Evolutionary conservation across 2,329 filamentous ascomycete species (phyloP).

Genomic region (Scedosporium apiospermum): DNA sequence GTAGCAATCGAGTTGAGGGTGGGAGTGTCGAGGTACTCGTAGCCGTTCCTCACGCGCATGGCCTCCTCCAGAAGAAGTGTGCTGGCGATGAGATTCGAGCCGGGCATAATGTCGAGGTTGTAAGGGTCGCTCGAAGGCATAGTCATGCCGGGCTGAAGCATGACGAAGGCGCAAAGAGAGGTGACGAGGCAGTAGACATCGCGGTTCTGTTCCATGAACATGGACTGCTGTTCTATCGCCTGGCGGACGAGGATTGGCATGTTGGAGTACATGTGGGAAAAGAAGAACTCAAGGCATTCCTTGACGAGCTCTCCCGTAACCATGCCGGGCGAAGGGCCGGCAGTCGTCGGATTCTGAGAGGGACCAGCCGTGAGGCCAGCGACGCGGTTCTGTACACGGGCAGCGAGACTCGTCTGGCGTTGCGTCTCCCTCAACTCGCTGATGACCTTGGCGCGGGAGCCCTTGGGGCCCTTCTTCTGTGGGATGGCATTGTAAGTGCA

Average conservation of each 20-base stretch:
- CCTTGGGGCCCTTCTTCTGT: slow-evolving; percentile 69
- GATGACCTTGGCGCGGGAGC: slow-evolving; percentile 65
- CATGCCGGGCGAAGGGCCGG: slow-evolving; percentile 47
- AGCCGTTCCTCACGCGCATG: slow-evolving; percentile 52
- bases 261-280: slow-evolving; percentile 55
- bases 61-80: slow-evolving; percentile 60
- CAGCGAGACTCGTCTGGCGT: slow-evolving; percentile 53
- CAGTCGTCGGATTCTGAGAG: slow-evolving; percentile 14
- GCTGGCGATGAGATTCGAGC: slow-evolving; percentile 53
- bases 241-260: slow-evolving; percentile 53
- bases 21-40: slow-evolving; percentile 48
- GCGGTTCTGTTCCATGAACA: slow-evolving; percentile 51
- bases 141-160: slow-evolving; percentile 59
- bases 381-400: slow-evolving; percentile 50
- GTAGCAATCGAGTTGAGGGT: slow-evolving; percentile 53
- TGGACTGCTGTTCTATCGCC: slow-evolving; percentile 46
- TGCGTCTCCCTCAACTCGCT: slow-evolving; percentile 63
- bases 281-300: slow-evolving; percentile 59
- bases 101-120: slow-evolving; percentile 45
- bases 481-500: slow-evolving; percentile 69
- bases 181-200: slow-evolving; percentile 57
- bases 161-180: slow-evolving; percentile 57
- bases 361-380: slow-evolving; percentile 35
- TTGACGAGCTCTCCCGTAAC: slow-evolving; percentile 55
- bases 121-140: slow-evolving; percentile 48